These are phyloP conservation scores for Metschnikowia borealis DNA, from an alignment of 805 yeast species.

Conservation along the genomic window DNA sequence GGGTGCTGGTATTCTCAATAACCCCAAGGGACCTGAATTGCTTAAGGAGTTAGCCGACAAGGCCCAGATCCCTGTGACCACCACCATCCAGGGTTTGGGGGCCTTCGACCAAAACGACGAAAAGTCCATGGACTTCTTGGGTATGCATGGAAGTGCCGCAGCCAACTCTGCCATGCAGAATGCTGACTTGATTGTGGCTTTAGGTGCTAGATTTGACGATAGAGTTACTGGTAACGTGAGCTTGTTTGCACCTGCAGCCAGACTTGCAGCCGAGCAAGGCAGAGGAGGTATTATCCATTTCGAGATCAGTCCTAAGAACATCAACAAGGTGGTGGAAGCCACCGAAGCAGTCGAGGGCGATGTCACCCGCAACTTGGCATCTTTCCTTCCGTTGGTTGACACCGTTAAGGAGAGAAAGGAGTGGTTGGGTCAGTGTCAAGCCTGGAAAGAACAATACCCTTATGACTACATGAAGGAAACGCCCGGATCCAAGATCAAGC, in stretches of 20 bases:
- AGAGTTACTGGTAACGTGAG: conserved; percentile 88
- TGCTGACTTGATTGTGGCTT: conserved; percentile 88
- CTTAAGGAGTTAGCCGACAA: conserved; percentile 83
- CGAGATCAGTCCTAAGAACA: conserved; percentile 94
- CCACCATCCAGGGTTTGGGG: conserved; percentile 91
- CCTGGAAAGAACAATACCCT: conserved; percentile 86
- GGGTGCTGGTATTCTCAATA: conserved; percentile 85
- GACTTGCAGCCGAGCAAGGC: conserved; percentile 77
- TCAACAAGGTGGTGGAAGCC: conserved; percentile 94
- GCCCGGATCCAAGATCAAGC: conserved; percentile 77
- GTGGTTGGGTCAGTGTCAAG: conserved; percentile 72
- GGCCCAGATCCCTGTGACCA: conserved; percentile 93
- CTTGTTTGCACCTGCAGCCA: conserved; percentile 92
- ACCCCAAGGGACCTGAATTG: conserved; percentile 73
- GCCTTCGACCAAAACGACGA: conserved; percentile 89
- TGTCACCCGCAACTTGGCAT: conserved; percentile 70
- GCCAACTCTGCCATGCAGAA: conserved; percentile 93
- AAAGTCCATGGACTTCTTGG: conserved; percentile 91
- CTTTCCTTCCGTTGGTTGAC: conserved; percentile 67
- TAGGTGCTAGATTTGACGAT: conserved; percentile 98
- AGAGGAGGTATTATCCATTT: conserved; percentile 97
- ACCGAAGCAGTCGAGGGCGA: conserved; percentile 97
- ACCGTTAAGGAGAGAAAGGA: conserved; percentile 63
- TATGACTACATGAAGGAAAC: conserved; percentile 78
- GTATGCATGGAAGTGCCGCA: conserved; percentile 96